Evolutionary conservation across 257 asterid species (phyloP).

Genomic region (Nicotiana tomentosiformis): DNA sequence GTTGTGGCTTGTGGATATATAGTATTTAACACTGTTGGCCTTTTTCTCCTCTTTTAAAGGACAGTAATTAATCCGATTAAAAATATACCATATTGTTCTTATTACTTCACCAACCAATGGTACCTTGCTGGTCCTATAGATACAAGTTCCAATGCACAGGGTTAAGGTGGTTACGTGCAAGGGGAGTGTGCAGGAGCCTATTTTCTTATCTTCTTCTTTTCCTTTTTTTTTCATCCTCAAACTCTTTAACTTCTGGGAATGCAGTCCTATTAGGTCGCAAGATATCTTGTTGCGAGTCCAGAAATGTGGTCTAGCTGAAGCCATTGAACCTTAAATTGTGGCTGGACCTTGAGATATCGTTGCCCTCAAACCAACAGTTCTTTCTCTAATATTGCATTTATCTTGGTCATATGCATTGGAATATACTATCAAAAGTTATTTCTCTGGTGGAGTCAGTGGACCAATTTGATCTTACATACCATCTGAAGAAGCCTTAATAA

Average conservation of each 20-base stretch:
- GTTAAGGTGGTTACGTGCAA: no score
- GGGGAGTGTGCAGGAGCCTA: neutral
- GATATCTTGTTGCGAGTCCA: neutral
- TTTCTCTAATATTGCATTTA: neutral
- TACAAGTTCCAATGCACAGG: neutral
- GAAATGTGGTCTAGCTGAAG: neutral
- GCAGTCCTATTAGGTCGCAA: neutral
- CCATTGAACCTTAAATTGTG: neutral
- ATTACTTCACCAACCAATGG: neutral
- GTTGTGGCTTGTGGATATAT: neutral
- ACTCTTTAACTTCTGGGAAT: neutral
- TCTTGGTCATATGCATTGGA: neutral
- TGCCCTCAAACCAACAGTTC: neutral
- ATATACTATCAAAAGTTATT: neutral
- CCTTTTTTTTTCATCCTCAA: neutral
- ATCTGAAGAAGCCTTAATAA: neutral
- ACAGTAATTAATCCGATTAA: neutral
- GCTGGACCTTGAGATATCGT: neutral
- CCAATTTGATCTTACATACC: neutral
- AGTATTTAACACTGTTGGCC: neutral
- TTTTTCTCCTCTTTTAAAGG: neutral
- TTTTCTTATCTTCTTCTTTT: neutral
- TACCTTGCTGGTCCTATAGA: neutral
- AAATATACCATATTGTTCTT: neutral
- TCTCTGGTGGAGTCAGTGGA: neutral